Conservation (phyloP, 805 yeast species). For the Tetrapisispora namnaoensis region DNA sequence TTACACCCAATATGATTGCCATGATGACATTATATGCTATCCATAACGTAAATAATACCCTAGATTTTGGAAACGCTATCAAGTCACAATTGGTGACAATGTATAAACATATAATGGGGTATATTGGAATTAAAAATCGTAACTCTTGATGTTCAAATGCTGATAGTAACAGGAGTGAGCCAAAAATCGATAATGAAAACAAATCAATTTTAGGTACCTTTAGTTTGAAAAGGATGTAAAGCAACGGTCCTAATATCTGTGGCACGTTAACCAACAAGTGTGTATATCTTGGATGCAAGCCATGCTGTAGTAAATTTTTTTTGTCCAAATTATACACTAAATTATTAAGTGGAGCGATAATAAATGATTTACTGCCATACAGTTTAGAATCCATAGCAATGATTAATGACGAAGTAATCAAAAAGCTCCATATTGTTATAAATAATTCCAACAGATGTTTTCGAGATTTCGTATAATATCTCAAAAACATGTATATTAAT, state of each 20-base stretch:
- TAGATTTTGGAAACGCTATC: background rate
- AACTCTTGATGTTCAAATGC: slow-evolving; percentile 85
- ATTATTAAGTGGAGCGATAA: slow-evolving; percentile 72
- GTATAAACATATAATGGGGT: slow-evolving; percentile 60
- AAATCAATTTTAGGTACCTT: slow-evolving; percentile 20
- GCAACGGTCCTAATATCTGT: slow-evolving; percentile 68
- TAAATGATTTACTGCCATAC: slow-evolving; percentile 20
- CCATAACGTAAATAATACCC: slow-evolving; percentile 35
- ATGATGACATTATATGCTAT: slow-evolving; percentile 50
- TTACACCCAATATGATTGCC: slow-evolving; percentile 61
- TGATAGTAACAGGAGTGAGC: slow-evolving; percentile 58
- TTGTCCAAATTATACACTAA: slow-evolving; percentile 53
- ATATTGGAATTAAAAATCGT: slow-evolving; percentile 71
- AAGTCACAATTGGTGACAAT: background rate
- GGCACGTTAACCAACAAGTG: slow-evolving; percentile 74
- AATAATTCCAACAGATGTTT: slow-evolving; percentile 28
- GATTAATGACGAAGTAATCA: slow-evolving; percentile 29
- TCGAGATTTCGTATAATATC: slow-evolving; percentile 28
- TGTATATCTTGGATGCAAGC: slow-evolving; percentile 68
- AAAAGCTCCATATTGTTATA: slow-evolving; percentile 29
- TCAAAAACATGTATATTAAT: slow-evolving; percentile 32
- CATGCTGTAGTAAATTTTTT: slow-evolving; percentile 64
- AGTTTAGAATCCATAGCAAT: slow-evolving; percentile 46
- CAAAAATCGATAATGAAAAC: slow-evolving; percentile 48
- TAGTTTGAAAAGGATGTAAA: slow-evolving; percentile 32